Evolutionary conservation across 768 basidiomycete species (phyloP).

Genomic region (Psilocybe subaeruginosa): DNA sequence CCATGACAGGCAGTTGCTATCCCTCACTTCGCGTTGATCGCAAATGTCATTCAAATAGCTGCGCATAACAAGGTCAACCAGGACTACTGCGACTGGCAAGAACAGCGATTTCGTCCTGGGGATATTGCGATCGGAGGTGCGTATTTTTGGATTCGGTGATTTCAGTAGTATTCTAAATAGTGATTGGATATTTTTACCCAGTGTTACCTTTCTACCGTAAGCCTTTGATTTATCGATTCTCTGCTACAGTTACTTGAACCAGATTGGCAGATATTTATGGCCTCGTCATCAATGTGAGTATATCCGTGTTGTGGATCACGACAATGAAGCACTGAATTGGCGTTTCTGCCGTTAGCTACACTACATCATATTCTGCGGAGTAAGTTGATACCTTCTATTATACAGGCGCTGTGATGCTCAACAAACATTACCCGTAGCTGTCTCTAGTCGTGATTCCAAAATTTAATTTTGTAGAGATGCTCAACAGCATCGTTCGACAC

Average conservation of each 20-base stretch:
- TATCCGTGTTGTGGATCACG: neutral
- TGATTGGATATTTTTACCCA: conserved; percentile 21
- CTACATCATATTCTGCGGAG: conserved; percentile 55
- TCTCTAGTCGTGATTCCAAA: conserved; percentile 62
- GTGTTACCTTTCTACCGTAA: conserved; percentile 67
- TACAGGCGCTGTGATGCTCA: neutral
- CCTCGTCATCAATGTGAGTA: conserved; percentile 56
- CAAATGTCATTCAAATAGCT: conserved; percentile 65
- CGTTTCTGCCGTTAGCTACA: conserved; percentile 48
- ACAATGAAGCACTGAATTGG: neutral
- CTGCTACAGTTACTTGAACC: neutral
- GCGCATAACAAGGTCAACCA: conserved; percentile 53
- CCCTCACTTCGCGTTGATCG: conserved; percentile 59
- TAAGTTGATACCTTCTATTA: conserved; percentile 29
- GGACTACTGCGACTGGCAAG: conserved; percentile 44
- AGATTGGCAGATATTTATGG: conserved; percentile 60
- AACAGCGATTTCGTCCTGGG: conserved; percentile 58
- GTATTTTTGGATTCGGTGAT: neutral
- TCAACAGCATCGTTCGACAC: conserved; percentile 61
- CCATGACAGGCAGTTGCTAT: conserved; percentile 57
- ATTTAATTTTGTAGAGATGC: conserved; percentile 64
- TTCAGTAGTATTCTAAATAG: neutral
- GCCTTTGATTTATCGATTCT: conserved; percentile 18
- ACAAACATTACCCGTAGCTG: conserved; percentile 33
- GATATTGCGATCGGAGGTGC: conserved; percentile 65